Percentiles rank a stretch among this genome's conserved stretches.
phyloP scores from a whole-genome alignment of 2,329 filamentous ascomycete species.

The Colletotrichum sp. region DNA sequence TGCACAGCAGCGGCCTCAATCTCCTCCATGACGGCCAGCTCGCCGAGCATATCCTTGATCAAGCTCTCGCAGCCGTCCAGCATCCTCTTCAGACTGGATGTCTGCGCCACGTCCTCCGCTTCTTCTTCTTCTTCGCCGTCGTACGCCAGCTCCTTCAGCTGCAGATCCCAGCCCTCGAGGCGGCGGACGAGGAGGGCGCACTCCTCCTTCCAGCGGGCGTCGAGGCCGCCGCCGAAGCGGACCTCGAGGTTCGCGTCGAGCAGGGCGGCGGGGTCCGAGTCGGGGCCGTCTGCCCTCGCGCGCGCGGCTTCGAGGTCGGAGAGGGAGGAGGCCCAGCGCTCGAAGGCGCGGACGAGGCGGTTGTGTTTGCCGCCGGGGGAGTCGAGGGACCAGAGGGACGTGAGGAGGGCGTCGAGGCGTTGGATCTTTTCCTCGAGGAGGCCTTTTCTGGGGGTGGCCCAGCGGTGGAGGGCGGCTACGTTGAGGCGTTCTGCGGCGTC shows the following conservation, averaged over 20 bases:
- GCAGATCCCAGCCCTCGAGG: conserved; percentile 58
- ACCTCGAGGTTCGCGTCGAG: conserved; percentile 39
- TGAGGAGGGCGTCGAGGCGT: conserved; percentile 60
- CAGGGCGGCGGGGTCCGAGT: conserved; percentile 27
- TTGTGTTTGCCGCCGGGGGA: conserved; percentile 62
- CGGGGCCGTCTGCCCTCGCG: conserved; percentile 34
- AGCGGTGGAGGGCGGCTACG: conserved; percentile 55
- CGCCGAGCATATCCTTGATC: conserved; percentile 64
- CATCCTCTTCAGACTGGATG: conserved; percentile 50
- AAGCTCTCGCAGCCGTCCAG: conserved; percentile 53
- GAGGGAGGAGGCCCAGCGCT: conserved; percentile 59
- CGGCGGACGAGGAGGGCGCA: conserved; percentile 55
- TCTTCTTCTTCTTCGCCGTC: conserved; percentile 9
- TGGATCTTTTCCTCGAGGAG: conserved; percentile 62
- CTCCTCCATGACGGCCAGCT: conserved; percentile 65
- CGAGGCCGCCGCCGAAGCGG: conserved; percentile 60
- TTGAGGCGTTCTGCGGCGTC: conserved; percentile 56
- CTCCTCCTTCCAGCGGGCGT: conserved; percentile 64
- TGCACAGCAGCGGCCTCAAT: conserved; percentile 63
- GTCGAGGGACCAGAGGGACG: conserved; percentile 62
- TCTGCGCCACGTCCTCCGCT: conserved; percentile 6
- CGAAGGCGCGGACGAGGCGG: conserved; percentile 61
- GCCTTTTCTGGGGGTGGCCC: conserved; percentile 38
- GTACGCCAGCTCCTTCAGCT: conserved; percentile 48
- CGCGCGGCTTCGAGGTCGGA: conserved; percentile 52